Conservation (phyloP, 345 rosid species). For the Gossypium herbaceum region DNA sequence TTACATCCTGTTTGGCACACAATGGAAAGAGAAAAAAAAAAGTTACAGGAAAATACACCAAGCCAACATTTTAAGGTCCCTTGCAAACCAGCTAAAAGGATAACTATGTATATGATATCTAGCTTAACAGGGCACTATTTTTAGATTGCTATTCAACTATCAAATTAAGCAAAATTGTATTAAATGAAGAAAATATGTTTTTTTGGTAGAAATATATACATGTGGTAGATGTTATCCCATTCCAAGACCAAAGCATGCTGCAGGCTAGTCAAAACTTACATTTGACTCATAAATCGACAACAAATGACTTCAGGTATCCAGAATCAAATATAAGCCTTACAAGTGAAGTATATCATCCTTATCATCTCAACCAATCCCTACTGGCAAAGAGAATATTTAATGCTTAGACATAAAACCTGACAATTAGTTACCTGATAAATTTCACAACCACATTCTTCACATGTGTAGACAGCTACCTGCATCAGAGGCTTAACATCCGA, state of each 20-base stretch:
- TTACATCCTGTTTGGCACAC: conserved; percentile 64
- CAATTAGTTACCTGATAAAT: conserved; percentile 71
- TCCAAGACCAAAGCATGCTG: background rate
- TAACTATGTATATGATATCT: background rate
- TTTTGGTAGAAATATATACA: background rate
- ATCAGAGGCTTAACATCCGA: conserved; percentile 98
- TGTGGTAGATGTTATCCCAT: background rate
- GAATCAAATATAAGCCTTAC: background rate
- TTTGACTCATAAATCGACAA: no score
- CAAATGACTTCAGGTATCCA: no score
- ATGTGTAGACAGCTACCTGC: conserved; percentile 97
- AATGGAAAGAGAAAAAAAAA: conserved; percentile 14
- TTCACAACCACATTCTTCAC: conserved; percentile 95
- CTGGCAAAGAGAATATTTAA: conserved; percentile 2
- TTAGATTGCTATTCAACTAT: background rate
- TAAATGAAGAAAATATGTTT: no score
- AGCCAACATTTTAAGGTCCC: background rate
- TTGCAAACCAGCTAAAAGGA: background rate
- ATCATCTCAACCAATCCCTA: background rate
- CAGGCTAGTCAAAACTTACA: no score
- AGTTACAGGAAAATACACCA: background rate
- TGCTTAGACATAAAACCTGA: background rate
- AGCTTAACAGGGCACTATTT: background rate
- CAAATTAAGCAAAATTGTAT: background rate
- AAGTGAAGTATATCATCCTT: background rate